These are phyloP conservation scores for Schizonepeta tenuifolia DNA, from an alignment of 257 asterid species.

Conservation along the genomic window DNA sequence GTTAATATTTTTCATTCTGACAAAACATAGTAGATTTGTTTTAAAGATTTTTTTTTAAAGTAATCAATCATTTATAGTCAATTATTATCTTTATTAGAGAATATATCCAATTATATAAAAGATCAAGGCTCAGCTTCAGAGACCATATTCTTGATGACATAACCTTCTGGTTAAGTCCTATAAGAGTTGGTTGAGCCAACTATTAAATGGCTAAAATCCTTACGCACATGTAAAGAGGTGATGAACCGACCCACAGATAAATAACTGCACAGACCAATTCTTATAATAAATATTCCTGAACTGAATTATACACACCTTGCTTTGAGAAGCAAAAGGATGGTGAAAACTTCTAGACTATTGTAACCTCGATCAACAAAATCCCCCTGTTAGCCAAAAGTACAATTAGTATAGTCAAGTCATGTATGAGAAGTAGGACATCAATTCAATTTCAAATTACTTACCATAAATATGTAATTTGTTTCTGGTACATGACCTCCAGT, in stretches of 20 bases:
- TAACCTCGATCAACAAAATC: conserved; percentile 99
- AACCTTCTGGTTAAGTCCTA: conserved; percentile 24
- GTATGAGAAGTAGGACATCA: background rate
- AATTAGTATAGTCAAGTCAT: conserved; percentile 21
- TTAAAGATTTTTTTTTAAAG: background rate
- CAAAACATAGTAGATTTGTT: background rate
- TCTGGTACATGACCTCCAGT: conserved; percentile 99
- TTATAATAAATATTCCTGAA: conserved; percentile 1
- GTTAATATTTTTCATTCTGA: background rate
- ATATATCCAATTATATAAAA: conserved; percentile 18
- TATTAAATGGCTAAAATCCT: conserved; percentile 1
- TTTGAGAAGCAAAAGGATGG: conserved; percentile 93
- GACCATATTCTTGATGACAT: conserved; percentile 22
- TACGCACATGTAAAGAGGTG: background rate
- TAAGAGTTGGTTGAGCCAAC: conserved; percentile 19
- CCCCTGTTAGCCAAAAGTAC: conserved; percentile 60
- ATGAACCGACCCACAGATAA: background rate
- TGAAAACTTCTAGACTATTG: conserved; percentile 95
- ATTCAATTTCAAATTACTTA: conserved; percentile 29
- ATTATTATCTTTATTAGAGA: background rate
- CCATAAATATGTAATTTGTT: conserved; percentile 98
- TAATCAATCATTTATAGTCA: conserved; percentile 4
- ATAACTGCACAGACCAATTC: background rate
- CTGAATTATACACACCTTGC: conserved; percentile 68
- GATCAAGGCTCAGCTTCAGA: conserved; percentile 19